phyloP scores from a whole-genome alignment of 2,329 filamentous ascomycete genomes.

The Chrysoporthe austroafricana region DNA sequence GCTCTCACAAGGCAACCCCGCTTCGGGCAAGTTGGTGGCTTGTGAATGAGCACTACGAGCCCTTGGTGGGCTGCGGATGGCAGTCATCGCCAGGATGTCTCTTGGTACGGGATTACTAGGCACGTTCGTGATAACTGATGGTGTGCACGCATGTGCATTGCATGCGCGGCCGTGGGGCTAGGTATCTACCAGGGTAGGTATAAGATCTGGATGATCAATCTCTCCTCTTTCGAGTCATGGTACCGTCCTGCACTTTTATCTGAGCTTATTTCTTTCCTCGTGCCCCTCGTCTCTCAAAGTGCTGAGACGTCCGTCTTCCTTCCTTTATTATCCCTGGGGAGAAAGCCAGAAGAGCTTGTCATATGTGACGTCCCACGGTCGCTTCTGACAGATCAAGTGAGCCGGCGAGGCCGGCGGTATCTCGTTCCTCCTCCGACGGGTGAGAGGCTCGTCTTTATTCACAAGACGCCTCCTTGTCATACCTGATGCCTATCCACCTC shows the following conservation, averaged over 20 bases:
- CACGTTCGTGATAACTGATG: conserved; percentile 23
- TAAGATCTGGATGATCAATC: conserved; percentile 15
- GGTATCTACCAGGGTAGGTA: conserved; percentile 16
- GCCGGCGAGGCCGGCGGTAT: conserved; percentile 38
- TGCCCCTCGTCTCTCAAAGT: neutral
- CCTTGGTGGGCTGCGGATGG: conserved; percentile 18
- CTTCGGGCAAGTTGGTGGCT: conserved; percentile 26
- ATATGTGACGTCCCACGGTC: conserved; percentile 27
- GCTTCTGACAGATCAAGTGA: conserved; percentile 32
- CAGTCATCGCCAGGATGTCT: conserved; percentile 11
- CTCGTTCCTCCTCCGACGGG: conserved; percentile 26
- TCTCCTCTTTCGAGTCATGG: conserved; percentile 16
- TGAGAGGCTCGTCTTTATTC: conserved; percentile 14
- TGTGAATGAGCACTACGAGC: conserved; percentile 24
- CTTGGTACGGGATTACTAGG: neutral
- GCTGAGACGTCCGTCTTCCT: neutral
- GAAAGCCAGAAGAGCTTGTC: conserved; percentile 23
- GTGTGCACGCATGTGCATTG: conserved; percentile 22
- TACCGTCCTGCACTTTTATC: neutral
- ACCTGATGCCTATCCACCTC: conserved; percentile 18
- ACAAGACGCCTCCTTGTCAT: conserved; percentile 18
- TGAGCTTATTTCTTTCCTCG: conserved; percentile 11
- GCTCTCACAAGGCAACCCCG: conserved; percentile 22
- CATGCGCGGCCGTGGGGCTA: conserved; percentile 26
- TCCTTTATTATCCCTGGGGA: conserved; percentile 11